Evolutionary conservation across 192 early-diverging fungal genomes (phyloP).

Genomic region (Umbelopsis ramanniana): DNA sequence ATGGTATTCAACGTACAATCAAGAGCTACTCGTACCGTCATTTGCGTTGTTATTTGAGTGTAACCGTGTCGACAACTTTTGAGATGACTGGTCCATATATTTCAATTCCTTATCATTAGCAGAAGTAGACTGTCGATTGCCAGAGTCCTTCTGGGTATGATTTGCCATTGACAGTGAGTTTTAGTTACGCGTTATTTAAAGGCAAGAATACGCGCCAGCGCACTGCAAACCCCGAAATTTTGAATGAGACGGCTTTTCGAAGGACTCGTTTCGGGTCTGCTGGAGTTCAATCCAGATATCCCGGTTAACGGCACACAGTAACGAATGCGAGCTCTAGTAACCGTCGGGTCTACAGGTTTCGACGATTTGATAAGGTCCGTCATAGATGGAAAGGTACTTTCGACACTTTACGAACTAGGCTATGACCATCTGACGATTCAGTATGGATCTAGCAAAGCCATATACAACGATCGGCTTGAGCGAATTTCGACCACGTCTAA

Average conservation of each 20-base stretch:
- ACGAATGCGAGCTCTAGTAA: conserved; percentile 68
- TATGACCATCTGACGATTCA: conserved; percentile 68
- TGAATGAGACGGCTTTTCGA: no score
- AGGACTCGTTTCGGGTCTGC: not conserved
- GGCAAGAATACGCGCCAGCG: no score
- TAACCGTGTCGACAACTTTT: no score
- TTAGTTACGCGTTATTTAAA: no score
- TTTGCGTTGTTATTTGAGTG: not conserved
- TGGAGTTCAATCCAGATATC: not conserved
- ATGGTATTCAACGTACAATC: no score
- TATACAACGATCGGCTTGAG: conserved; percentile 26
- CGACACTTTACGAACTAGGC: conserved; percentile 47
- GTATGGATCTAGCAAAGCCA: conserved; percentile 58
- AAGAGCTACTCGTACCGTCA: not conserved
- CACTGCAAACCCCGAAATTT: no score
- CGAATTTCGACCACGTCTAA: not conserved
- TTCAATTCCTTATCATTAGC: no score
- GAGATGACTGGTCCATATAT: no score
- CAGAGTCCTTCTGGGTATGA: no score
- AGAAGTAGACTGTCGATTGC: no score
- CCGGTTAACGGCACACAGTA: not conserved
- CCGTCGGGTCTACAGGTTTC: conserved; percentile 93
- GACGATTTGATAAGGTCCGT: conserved; percentile 68
- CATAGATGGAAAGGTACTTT: conserved; percentile 51
- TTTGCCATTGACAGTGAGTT: no score